Base-by-base conservation (phyloP, 202 grass and related monocot genomes). In the Miscanthus sacchariflorus region DNA sequence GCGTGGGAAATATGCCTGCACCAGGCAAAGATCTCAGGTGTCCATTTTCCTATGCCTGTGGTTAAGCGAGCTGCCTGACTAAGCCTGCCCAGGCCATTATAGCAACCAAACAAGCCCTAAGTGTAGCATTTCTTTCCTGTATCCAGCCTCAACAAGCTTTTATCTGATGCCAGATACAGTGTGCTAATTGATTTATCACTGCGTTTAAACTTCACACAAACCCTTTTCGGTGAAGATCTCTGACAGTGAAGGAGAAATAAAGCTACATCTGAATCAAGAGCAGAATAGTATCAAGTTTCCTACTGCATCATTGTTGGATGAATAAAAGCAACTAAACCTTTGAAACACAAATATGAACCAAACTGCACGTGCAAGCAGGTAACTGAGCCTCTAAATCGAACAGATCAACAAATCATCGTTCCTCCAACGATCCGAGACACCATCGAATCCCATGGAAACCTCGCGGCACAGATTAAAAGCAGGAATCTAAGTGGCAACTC, bases 181-280 rank as follows among this genome's bases (percentile, higher is more conserved):
- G 11, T 77, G 83, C 61, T 42, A 59, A 59, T 89, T 45, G 83
- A 87, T 91, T 81, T 91, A 11, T 88, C 89, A 91, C 82, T 85
- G 88, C 88, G 58, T 90, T 93, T 93, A 90, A 90, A 90, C 88
- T 70, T 88, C 91, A 90, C 87, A 81, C 33, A 85, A 68, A 78
- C 33, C 38, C 80, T 90, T 76, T 14, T 87, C 17, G 5, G 80
- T 54, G 84, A 92, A 92, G 91, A 83, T 89, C 90, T 92, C 13
- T 30, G 70, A 92, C 84, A 90, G 91, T 87, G 90, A 91, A 43
- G 4, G 10, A 45, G 46, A 43, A 79, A 49, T 35, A 27, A 38
- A 82, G 15, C 8, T 82, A 14, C 59, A 9, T 28, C 5, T 18
- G 12, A 72, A 67, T 38, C 24, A 77, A 85, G n/a, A 52, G 33